Evolutionary conservation across 805 yeast species (phyloP), one percentile per base, ranked within the genome.

Genomic region (Schwanniomyces yamadae): DNA sequence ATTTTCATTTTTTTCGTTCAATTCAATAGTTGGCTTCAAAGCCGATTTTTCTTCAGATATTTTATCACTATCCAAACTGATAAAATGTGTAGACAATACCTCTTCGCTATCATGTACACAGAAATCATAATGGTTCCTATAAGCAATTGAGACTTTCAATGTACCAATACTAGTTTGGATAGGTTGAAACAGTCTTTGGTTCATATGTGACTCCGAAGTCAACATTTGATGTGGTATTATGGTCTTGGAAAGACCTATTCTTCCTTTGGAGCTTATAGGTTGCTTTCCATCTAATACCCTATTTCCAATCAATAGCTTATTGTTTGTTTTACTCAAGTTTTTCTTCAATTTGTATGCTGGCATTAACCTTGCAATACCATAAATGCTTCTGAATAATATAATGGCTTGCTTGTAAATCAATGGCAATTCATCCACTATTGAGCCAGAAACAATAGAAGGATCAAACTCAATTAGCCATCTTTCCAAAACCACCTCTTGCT

Each of bases 401-500:
- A 86, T 76, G 20, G 90, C 75, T 47, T 82, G 84, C 49, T 85
- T 87, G 61, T 85, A 84, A 6, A 85, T 74, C 28, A 72, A 59
- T 1, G 89, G 84, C 11, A 84, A 67, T 35, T 85, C 93, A 15
- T 69, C 70, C 3, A 61, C 41, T 5, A 59, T 55, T 15, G 59
- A 44, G 11, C 59, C 61, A 6, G 52, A 64, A 54, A 54, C 66
- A 17, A 55, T 57, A 27, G 62, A 64, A 12, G 75, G 60, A 50
- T 84, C 90, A 41, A 90, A 75, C 56, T 90, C 96, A 22, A 93
- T 63, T 16, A 88, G 69, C 99, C 99, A 93, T 40, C 99, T 73
- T 54, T 93, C 99, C 39, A 93, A 63, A 2, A 93, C 96, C n/a
- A 93, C 77, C 58, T 91, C 98, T 12, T 78, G 71, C 50, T 84